Base-by-base conservation (phyloP, 2,329 filamentous ascomycete genomes). In the Ascochyta koolunga region DNA sequence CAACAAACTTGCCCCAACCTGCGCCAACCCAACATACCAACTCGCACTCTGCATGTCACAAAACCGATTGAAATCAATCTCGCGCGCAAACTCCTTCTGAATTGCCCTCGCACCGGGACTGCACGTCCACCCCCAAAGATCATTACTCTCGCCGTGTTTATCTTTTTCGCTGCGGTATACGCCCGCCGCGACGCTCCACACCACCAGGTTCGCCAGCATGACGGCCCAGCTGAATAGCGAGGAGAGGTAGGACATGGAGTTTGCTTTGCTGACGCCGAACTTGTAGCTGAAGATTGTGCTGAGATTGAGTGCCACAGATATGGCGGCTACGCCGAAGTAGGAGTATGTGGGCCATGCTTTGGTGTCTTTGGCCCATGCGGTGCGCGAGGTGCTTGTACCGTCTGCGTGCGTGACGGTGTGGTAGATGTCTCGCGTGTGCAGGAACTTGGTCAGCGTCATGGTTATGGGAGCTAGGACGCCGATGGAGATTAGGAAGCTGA, bases 121-220 rank as follows among this genome's bases (percentile, higher is more conserved):
- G 53, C 74, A 77, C 22, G 69, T 76, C 76, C 76, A 78, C 0
- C 76, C 76, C 76, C 76, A 78, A 3, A 78, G 59, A 66, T 78
- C 75, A 55, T 69, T 64, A 29, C 61, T 66, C 54, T 72, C 71
- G 5, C 72, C 73, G 52, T 64, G 47, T 31, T 62, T 64, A 27
- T 74, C 68, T 58, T 74, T 77, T 35, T 76, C 71, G 38, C 54
- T 58, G 1, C 72, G 59, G 57, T 78, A 78, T 36, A 77, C 37
- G 0, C 46, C 59, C 35, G 65, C 73, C 1, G 67, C 69, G 1
- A 70, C 66, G 32, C 59, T 60, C 76, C 76, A 78, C 3, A 75
- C 65, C 0, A 69, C 62, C 13, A 77, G n/a, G 42, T 78, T 72
- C 3, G 64, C 68, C 1, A 66, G 24, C 46, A 73, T 54, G 5